Conservation (phyloP, 345 rosid genomes). For the Melaleuca quinquenervia region DNA sequence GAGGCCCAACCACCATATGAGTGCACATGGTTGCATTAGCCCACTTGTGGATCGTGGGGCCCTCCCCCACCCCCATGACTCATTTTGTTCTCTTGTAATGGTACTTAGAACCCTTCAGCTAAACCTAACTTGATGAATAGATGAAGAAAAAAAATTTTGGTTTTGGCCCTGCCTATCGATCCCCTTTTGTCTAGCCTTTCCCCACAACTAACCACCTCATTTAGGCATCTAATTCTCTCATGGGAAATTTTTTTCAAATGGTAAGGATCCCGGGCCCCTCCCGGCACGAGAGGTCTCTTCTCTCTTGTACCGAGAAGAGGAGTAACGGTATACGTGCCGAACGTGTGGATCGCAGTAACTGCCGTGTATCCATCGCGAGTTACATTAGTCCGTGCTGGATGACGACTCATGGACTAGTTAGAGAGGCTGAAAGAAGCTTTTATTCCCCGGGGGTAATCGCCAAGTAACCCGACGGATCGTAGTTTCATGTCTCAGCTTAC, state of each 20-base stretch:
- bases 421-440: neutral
- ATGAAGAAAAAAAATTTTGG: no score
- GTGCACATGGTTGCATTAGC: slow-evolving; percentile 49
- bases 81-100: neutral
- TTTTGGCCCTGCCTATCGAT: neutral
- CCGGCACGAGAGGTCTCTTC: neutral
- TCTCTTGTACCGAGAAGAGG: neutral
- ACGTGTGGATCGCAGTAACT: neutral
- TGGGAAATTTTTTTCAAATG: neutral
- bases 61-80: neutral
- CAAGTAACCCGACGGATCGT: neutral
- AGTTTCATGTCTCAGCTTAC: neutral
- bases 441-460: neutral
- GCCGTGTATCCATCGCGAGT: neutral
- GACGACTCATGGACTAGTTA: neutral
- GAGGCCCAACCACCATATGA: slow-evolving; percentile 58
- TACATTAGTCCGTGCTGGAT: neutral
- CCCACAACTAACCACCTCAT: neutral
- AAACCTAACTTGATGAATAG: neutral
- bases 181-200: neutral
- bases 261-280: neutral
- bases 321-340: no score
- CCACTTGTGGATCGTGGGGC: slow-evolving; percentile 19
- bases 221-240: neutral
- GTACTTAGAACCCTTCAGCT: neutral